Percentiles rank a stretch among this genome's conserved stretches.
Evolutionary conservation across 2,329 filamentous ascomycete genomes (phyloP).

Genomic region (Aspergillus puulaauensis): DNA sequence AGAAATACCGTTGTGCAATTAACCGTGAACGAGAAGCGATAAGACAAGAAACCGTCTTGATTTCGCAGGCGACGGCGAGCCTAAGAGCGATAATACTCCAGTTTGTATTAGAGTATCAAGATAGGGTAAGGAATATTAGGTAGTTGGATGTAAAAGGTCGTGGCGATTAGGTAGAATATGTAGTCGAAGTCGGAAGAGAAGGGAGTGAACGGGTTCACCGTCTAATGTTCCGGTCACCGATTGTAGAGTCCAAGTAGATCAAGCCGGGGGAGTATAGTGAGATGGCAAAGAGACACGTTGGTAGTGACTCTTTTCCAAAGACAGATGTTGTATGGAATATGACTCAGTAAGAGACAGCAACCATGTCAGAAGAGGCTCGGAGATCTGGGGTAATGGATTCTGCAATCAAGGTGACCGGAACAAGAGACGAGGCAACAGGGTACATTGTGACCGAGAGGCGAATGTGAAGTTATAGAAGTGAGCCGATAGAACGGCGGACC

Average conservation of each 20-base stretch:
- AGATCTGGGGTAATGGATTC: conserved; percentile 32
- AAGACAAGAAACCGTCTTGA: conserved; percentile 32
- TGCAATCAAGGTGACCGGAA: conserved; percentile 40
- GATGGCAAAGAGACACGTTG: conserved; percentile 16
- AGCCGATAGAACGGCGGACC: conserved; percentile 31
- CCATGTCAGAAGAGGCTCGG: conserved; percentile 25
- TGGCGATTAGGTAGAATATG: not conserved
- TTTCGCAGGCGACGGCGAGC: conserved; percentile 33
- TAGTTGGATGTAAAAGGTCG: not conserved
- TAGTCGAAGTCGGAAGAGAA: conserved; percentile 6
- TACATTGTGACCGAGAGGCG: conserved; percentile 38
- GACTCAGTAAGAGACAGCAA: conserved; percentile 27
- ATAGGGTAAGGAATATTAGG: not conserved
- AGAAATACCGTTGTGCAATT: conserved; percentile 32
- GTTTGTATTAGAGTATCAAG: conserved; percentile 19
- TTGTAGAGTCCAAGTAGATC: conserved; percentile 25
- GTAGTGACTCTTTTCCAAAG: conserved; percentile 18
- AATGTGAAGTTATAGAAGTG: conserved; percentile 23
- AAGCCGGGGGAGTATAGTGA: conserved; percentile 17
- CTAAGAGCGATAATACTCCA: conserved; percentile 26
- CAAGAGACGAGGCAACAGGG: conserved; percentile 33
- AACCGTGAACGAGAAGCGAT: conserved; percentile 33
- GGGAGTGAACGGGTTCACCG: conserved; percentile 15
- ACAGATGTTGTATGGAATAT: conserved; percentile 12
- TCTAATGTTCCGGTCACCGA: conserved; percentile 28